Base-by-base conservation (phyloP, 2,329 filamentous ascomycete species). In the Neurospora sp. region DNA sequence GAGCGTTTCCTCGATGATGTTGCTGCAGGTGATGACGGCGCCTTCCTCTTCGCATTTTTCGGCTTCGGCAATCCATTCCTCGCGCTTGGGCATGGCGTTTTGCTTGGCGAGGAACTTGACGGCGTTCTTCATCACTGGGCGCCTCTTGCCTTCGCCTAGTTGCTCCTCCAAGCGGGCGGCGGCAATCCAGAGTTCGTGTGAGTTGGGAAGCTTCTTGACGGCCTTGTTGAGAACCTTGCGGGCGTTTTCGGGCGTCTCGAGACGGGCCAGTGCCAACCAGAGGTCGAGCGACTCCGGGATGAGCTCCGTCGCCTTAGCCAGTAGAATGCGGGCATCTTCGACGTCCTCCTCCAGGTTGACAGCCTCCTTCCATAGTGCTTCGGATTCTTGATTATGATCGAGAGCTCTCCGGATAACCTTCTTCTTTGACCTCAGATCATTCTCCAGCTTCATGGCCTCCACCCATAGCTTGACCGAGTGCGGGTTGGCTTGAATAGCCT, bases 281-380 rank as follows among this genome's bases (percentile, higher is more conserved):
- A 99, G 83, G 77, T 99, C 96, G 43, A 97, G 91, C 0, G 95
- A 97, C 6, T 96, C 84, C 0, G 95, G 95, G 69, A 99, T 97
- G 70, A 97, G 91, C 76, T 99, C 94, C 0, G 94, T 97, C 0
- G 96, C 96, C 81, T 97, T 97, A 66, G 93, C 94, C 66, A 99
- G 87, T 69, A 99, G 85, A 69, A 99, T 83, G 72, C 90, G 90
- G 4, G 96, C 96, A 81, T 97, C 93, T 38, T 90, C 91, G 0
- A 91, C 88, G 74, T 97, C 91, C 76, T 97, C 95, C 77, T 98
- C 96, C 69, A 98, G 83, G 75, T 98, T 98, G 72, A 99, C 95
- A 5, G 95, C 91, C 78, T 96, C 93, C 78, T 98, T 99, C 96
- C 96, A 99, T n/a, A 99, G 86, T 57, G 92, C 91, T 66, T 98